Base-by-base conservation (phyloP, 2,329 filamentous ascomycete genomes). In the Coniochaeta sp. region DNA sequence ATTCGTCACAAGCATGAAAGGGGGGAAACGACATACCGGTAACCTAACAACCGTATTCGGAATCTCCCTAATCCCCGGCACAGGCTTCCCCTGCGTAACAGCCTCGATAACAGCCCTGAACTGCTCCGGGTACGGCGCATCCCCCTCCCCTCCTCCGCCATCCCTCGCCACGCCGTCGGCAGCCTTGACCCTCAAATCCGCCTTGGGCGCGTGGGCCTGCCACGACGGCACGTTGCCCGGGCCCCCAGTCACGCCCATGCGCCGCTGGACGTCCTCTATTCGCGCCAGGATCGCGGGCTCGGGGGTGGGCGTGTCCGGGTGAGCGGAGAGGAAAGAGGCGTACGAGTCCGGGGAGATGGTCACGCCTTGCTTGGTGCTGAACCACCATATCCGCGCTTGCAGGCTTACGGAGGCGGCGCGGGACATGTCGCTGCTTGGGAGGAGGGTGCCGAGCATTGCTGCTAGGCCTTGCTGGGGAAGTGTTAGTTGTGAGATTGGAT, bases 31-130 rank as follows among this genome's bases (percentile, higher is more conserved):
- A 58, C 76, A 79, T 54, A 87, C 85, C 54, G 89, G 80, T 4
- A 86, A 86, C 51, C 83, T 77, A 18, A 91, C 74, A 5, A 96
- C 74, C 0, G 86, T 94, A 58, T 89, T 81, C 4, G 91, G 90
- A 50, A 96, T 92, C 56, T 95, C 82, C 59, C 84, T 84, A 62
- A 96, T 95, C 1, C 91, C 91, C 1, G 91, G 90, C 40, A 96
- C 86, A 0, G 88, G 85, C 60, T 89, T 83, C 50, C 90, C 90
- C 26, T 83, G 85, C 24, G 89, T 88, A 51, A 96, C 88, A 51
- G 95, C 79, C 61, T 89, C 86, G 51, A 95, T 85, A 56, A 96
- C 90, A 58, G 92, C 84, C 7, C 88, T 86, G 67, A 96, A 96
- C 1, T 83, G 86, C 48, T 84, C 85, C 3, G 91, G 91, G 61